These are phyloP conservation scores for Psilocybe azurescens DNA, from an alignment of 768 basidiomycete species.

Conservation along the genomic window DNA sequence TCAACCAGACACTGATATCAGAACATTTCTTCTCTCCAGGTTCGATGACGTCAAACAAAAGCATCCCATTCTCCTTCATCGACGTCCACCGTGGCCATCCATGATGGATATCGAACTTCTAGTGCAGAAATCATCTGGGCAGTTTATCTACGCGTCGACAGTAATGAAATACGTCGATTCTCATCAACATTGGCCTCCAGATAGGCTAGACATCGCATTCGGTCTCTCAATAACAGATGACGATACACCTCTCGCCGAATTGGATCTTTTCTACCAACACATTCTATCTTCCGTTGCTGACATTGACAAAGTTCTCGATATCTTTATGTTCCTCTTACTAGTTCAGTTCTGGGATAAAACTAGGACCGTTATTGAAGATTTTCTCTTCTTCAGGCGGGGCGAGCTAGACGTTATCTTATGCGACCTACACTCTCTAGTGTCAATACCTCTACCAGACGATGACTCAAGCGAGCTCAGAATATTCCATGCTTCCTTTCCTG, in stretches of 20 bases:
- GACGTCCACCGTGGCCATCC: constrained; percentile 18
- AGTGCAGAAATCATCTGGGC: constrained; percentile 14
- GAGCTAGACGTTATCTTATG: constrained; percentile 9
- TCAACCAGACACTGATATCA: constrained; percentile 16
- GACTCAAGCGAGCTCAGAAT: constrained; percentile 5
- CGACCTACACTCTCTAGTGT: constrained; percentile 16
- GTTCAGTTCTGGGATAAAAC: constrained; percentile 11
- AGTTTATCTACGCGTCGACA: constrained; percentile 16
- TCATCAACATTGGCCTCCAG: constrained; percentile 15
- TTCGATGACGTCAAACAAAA: constrained; percentile 13
- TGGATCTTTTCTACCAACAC: constrained; percentile 24
- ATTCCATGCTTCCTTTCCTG: constrained; percentile 16
- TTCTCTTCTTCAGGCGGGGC: constrained; percentile 11
- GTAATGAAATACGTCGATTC: constrained; percentile 22
- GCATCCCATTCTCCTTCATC: constrained; percentile 10
- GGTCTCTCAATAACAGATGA: constrained; percentile 12
- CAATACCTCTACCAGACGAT: neutral
- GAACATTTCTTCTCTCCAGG: constrained; percentile 14
- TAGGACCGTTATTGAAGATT: constrained; percentile 11
- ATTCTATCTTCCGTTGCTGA: constrained; percentile 17
- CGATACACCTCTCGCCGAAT: constrained; percentile 15
- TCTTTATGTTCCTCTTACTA: constrained; percentile 10
- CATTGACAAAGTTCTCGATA: constrained; percentile 12
- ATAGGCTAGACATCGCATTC: constrained; percentile 17
- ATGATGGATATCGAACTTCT: constrained; percentile 4